Evolutionary conservation across 768 basidiomycete genomes (phyloP).

Genomic region (Phanerochaete sordida): DNA sequence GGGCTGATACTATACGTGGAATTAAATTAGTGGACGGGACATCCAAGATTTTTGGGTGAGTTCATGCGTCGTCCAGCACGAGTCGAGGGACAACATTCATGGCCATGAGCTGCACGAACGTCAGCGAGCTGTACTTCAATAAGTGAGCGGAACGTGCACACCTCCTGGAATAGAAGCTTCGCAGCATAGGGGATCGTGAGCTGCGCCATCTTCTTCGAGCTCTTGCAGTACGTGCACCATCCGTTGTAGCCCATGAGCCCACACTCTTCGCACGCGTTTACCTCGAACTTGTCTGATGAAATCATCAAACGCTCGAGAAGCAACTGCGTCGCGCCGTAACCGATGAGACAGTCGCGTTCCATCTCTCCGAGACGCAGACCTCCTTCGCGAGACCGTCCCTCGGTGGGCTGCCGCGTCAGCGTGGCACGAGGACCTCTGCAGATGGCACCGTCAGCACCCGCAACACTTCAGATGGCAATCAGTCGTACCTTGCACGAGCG

Average conservation of each 20-base stretch:
- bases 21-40: background rate
- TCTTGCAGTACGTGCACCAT: conserved; percentile 99
- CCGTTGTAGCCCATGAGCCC: conserved; percentile 93
- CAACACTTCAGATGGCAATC: background rate
- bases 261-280: conserved; percentile 92
- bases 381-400: conserved; percentile 96
- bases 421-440: conserved; percentile 91
- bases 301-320: conserved; percentile 98
- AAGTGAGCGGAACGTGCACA: conserved; percentile 27
- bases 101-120: conserved; percentile 71
- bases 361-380: conserved; percentile 97
- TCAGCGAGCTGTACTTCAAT: conserved; percentile 1
- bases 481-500: conserved; percentile 81
- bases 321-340: conserved; percentile 97
- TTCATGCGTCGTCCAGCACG: conserved; percentile 74
- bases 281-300: conserved; percentile 96
- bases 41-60: background rate
- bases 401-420: conserved; percentile 95
- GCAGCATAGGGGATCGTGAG: conserved; percentile 96
- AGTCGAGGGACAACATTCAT: conserved; percentile 95
- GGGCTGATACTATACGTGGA: background rate
- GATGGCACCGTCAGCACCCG: background rate
- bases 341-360: conserved; percentile 98
- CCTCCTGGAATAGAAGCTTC: conserved; percentile 90
- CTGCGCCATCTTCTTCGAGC: conserved; percentile 93